These are phyloP conservation scores for Mycena latifolia DNA, from an alignment of 768 basidiomycete genomes.

Conservation along the genomic window DNA sequence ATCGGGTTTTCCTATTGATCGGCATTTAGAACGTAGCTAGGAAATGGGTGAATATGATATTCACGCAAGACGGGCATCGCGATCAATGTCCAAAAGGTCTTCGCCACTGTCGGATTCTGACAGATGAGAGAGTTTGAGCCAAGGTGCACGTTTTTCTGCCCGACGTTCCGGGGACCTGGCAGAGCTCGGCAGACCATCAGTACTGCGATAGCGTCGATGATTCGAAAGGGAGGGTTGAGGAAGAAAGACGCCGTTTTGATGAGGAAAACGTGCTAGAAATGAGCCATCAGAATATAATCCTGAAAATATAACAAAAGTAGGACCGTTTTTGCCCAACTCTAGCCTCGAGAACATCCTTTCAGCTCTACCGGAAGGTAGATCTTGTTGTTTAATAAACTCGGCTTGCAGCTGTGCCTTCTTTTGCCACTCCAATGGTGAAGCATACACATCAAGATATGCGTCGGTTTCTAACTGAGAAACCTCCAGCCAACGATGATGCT, in stretches of 20 bases:
- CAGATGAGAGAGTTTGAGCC: slow-evolving; percentile 42
- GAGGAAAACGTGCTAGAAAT: slow-evolving; percentile 41
- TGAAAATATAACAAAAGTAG: slow-evolving; percentile 6
- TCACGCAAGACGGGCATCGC: slow-evolving; percentile 81
- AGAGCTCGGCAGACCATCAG: slow-evolving; percentile 25
- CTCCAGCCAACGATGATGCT: slow-evolving; percentile 73
- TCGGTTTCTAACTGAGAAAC: slow-evolving; percentile 67
- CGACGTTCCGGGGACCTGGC: slow-evolving; percentile 36
- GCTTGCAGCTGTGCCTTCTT: slow-evolving; percentile 65
- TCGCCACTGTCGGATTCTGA: slow-evolving; percentile 81
- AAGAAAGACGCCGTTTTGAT: slow-evolving; percentile 66
- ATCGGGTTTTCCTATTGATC: slow-evolving; percentile 63
- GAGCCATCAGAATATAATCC: neutral
- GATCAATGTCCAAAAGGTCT: slow-evolving; percentile 71
- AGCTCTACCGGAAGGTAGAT: slow-evolving; percentile 74
- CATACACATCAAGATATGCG: slow-evolving; percentile 76
- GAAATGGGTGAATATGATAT: slow-evolving; percentile 37
- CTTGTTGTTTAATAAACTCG: slow-evolving; percentile 78
- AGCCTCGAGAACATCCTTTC: slow-evolving; percentile 60
- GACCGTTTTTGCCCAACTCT: slow-evolving; percentile 18
- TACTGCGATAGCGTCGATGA: slow-evolving; percentile 28
- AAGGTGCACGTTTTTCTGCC: slow-evolving; percentile 20
- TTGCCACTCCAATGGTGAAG: slow-evolving; percentile 69
- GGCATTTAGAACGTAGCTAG: slow-evolving; percentile 2
- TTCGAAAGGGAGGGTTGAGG: slow-evolving; percentile 51